Base-by-base conservation (phyloP, 208 protist genomes). In the Acanthamoeba sp. region DNA sequence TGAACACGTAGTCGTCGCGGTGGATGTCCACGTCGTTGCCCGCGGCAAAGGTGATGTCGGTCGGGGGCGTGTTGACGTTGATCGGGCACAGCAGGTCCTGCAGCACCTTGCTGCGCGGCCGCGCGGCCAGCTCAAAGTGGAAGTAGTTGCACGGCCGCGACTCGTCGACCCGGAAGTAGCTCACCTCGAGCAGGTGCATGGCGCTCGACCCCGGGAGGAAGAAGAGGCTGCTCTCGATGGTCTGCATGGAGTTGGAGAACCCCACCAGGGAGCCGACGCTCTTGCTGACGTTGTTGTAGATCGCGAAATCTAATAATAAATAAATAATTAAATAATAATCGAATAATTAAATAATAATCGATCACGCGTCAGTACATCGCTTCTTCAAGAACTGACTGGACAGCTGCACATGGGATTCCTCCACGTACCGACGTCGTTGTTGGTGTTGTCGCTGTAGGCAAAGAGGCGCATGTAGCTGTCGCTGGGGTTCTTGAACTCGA, bases 381-480 rank as follows among this genome's bases (percentile, higher is more conserved):
- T n/a, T n/a, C n/a, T n/a, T n/a, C n/a, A n/a, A n/a, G n/a, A n/a
- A n/a, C n/a, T n/a, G n/a, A n/a, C n/a, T n/a, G n/a, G n/a, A n/a
- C n/a, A n/a, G n/a, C n/a, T n/a, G n/a, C n/a, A n/a, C n/a, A n/a
- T n/a, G n/a, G 29, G 27, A 78, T 34, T 16, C 5, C 1, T 1
- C 10, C 22, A 76, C 66, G 24, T 59, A 87, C 78, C 78, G 45
- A 87, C 29, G 36, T 87, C 78, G 45, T 87, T 80, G 69, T 80
- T 87, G 48, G 45, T 20, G 48, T 50, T 87, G 48, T 87, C 87
- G 38, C 40, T 78, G 42, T 92, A 38, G 3, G 87, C 90, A n/a
- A 94, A 94, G 20, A 94, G 22, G 24, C 90, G 42, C n/a, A 94
- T n/a, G 57, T 69, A 94, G 38, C 87, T 92, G 59, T 92, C 87